A percentile compares a stretch with the other conserved stretches of the same genome.
Evolutionary conservation across 2,329 filamentous ascomycete species (phyloP).

Genomic region (Colletotrichum chrysophilum): DNA sequence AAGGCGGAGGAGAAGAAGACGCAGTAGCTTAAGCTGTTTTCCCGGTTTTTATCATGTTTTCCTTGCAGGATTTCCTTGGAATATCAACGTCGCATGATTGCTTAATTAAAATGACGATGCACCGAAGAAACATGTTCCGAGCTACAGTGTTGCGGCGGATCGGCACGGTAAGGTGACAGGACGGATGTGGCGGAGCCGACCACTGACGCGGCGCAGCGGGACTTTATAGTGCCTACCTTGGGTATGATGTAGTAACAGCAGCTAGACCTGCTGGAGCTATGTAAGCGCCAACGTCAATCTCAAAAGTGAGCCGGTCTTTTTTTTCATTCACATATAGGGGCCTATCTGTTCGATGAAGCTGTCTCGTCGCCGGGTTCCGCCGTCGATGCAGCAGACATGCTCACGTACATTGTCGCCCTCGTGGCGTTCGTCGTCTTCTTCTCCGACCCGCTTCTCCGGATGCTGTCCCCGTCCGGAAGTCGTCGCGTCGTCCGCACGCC

Average conservation of each 20-base stretch:
- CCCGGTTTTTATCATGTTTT: background rate
- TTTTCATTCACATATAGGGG: background rate
- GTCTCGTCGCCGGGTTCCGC: background rate
- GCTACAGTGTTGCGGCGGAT: background rate
- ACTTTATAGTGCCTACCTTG: background rate
- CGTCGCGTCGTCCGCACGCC: conserved; percentile 35
- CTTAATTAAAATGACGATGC: background rate
- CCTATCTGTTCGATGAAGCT: background rate
- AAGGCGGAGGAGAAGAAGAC: conserved; percentile 11
- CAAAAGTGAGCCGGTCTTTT: background rate
- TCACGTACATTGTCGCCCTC: conserved; percentile 49
- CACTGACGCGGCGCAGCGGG: background rate
- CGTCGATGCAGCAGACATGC: conserved; percentile 34
- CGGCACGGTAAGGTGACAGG: background rate
- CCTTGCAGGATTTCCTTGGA: background rate
- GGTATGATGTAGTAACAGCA: background rate
- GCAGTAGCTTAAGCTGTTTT: background rate
- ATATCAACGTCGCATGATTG: background rate
- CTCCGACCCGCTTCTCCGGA: conserved; percentile 46
- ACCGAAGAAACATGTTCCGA: background rate
- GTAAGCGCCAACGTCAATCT: background rate
- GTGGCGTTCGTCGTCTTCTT: conserved; percentile 48
- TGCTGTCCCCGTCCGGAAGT: conserved; percentile 33
- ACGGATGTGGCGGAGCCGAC: background rate
- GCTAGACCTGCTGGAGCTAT: background rate